phyloP scores from a whole-genome alignment of 129 eudicot genomes.

The Calendula officinalis region DNA sequence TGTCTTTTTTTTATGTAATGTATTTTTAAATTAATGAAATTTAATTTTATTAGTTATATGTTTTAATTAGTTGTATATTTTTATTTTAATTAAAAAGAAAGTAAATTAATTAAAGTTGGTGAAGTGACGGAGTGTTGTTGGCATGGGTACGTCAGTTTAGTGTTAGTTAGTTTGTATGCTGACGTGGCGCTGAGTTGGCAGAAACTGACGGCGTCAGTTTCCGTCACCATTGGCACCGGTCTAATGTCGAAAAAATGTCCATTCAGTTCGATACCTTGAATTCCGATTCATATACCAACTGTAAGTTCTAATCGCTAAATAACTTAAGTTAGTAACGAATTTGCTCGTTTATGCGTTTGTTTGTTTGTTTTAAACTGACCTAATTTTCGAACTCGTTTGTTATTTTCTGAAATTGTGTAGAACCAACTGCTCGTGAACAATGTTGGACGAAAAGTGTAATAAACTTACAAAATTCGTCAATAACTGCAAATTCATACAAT shows the following conservation, averaged over 20 bases:
- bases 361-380: constrained; percentile 5
- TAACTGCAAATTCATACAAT: neutral
- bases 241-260: constrained; percentile 6
- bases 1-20: no score
- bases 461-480: neutral
- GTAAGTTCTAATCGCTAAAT: constrained; percentile 1
- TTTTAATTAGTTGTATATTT: no score
- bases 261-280: neutral
- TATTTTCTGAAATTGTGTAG: neutral
- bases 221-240: no score
- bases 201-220: no score
- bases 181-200: no score
- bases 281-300: neutral
- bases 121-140: no score
- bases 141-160: no score
- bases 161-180: no score
- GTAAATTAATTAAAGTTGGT: no score
- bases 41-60: no score
- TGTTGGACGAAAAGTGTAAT: neutral
- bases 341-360: neutral
- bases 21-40: no score
- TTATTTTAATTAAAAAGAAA: no score
- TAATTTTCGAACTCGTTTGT: neutral
- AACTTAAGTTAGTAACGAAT: neutral
- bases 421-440: neutral